Evolutionary conservation across 2,329 filamentous ascomycete genomes (phyloP), one percentile per base, ranked within the genome.

Genomic region (Ophiosphaerella narmari): DNA sequence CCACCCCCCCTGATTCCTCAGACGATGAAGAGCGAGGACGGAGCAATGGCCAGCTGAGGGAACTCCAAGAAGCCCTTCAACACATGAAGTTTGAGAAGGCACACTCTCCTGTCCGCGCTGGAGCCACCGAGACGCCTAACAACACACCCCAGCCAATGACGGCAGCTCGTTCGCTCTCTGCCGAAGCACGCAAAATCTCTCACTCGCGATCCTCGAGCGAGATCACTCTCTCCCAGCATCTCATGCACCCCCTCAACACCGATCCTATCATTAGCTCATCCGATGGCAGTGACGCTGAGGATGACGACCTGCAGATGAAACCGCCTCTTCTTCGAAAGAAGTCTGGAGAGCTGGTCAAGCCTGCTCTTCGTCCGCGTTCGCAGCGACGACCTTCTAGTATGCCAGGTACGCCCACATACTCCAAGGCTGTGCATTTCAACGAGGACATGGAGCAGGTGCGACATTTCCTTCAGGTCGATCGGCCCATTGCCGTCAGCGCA

Each of bases 351-450:
- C 82, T 99, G 32, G 94, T 99, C 50, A 87, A 94, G 63, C 94
- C 94, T 11, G 94, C 94, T 16, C 82, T 99, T 43, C 86, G 94
- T 43, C 86, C 88, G 34, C 80, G 90, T 11, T 89, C 89, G n/a
- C 83, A 84, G 58, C 83, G 90, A 58, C 85, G 94, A 50, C 93
- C 93, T 1, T 96, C 90, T 3, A 97, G 93, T 77, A 96, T 97
- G 90, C 94, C 94, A 7, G 94, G 94, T 46, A 99, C 94, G 0
- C 94, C 94, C 0, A 94, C 93, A 7, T 97, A 93, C 70, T 89
- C 88, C 61, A 99, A 99, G 74, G 91, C 90, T 11, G 94, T 99
- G n/a, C 94, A 99, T 75, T 99, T 99, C 70, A 94, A 97, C 75
- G 90, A 93, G 23, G 90, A 96, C 68, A 85, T 97, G 34, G 94